Conservation (phyloP, 1,284 basidiomycete genomes). For the Erythrobasidium hasegawianum region DNA sequence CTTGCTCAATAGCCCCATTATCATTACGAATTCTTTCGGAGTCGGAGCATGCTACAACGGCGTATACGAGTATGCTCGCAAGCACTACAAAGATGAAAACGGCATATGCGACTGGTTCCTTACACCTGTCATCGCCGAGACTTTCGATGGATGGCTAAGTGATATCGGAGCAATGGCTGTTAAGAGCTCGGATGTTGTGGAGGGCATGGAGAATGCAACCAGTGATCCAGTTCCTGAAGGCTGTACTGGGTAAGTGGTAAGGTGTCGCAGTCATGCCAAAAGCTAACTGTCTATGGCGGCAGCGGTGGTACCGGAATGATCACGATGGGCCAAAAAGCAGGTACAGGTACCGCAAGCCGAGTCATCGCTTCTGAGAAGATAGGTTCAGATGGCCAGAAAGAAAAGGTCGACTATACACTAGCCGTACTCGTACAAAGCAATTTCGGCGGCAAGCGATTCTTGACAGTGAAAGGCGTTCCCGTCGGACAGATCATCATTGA, state of each 20-base stretch:
- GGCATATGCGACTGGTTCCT: conserved; percentile 38
- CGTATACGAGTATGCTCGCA: conserved; percentile 37
- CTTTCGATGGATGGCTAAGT: conserved; percentile 39
- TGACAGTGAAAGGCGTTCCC: conserved; percentile 39
- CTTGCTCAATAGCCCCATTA: conserved; percentile 30
- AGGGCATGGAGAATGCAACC: conserved; percentile 39
- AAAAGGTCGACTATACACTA: conserved; percentile 35
- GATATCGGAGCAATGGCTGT: conserved; percentile 41
- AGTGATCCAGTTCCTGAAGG: conserved; percentile 39
- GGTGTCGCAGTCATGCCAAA: too few species aligned
- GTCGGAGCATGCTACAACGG: conserved; percentile 33
- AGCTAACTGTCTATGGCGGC: not conserved
- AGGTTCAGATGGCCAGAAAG: conserved; percentile 26
- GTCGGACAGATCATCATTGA: conserved; percentile 37
- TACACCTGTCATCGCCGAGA: conserved; percentile 39
- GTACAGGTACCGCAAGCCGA: conserved; percentile 38
- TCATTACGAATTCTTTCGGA: conserved; percentile 33
- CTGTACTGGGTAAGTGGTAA: conserved; percentile 35
- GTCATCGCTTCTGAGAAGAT: conserved; percentile 34
- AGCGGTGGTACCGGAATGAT: conserved; percentile 43
- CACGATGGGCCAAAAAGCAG: conserved; percentile 39
- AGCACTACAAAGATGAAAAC: conserved; percentile 31
- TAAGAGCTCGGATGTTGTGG: conserved; percentile 34
- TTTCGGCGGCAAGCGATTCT: conserved; percentile 39
- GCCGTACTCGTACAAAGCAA: conserved; percentile 42